A percentile compares a stretch with the other conserved stretches of the same genome.
phyloP scores from a whole-genome alignment of 2,329 filamentous ascomycete genomes.

The Sordariomycetes sp. region DNA sequence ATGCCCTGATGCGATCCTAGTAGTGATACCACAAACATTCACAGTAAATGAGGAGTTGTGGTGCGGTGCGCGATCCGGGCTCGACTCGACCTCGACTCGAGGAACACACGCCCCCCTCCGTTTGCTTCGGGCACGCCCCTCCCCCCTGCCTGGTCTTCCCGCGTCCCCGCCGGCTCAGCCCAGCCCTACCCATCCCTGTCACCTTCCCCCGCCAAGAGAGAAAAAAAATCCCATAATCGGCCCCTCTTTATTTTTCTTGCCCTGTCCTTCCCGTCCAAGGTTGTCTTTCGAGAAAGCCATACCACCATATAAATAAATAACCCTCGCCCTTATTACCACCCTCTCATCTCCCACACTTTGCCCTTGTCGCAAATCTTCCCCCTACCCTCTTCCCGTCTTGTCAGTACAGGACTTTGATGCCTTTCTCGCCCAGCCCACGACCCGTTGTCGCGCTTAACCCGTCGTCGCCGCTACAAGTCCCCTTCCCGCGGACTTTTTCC shows the following conservation, averaged over 20 bases:
- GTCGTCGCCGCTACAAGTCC: background rate
- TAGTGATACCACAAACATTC: too few species aligned
- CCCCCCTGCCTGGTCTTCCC: background rate
- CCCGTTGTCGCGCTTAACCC: background rate
- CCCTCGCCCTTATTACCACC: background rate
- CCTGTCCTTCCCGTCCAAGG: background rate
- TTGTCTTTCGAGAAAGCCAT: background rate
- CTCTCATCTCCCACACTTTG: background rate
- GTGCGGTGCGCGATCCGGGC: too few species aligned
- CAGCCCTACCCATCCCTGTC: constrained; percentile 4
- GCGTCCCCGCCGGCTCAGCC: background rate
- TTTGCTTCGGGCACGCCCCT: background rate
- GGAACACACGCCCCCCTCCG: background rate
- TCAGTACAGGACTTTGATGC: background rate
- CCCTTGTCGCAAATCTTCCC: background rate
- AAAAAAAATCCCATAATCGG: background rate
- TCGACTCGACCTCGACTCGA: background rate
- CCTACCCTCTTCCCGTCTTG: background rate
- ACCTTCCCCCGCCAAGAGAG: background rate
- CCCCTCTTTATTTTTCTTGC: background rate
- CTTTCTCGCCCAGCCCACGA: background rate
- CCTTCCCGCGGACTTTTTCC: background rate
- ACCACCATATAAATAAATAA: background rate
- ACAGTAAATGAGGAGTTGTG: too few species aligned
- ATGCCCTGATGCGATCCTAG: too few species aligned